These are phyloP conservation scores for Saxophila tyrrhenica DNA, from an alignment of 495 filamentous ascomycete genomes.

Conservation along the genomic window DNA sequence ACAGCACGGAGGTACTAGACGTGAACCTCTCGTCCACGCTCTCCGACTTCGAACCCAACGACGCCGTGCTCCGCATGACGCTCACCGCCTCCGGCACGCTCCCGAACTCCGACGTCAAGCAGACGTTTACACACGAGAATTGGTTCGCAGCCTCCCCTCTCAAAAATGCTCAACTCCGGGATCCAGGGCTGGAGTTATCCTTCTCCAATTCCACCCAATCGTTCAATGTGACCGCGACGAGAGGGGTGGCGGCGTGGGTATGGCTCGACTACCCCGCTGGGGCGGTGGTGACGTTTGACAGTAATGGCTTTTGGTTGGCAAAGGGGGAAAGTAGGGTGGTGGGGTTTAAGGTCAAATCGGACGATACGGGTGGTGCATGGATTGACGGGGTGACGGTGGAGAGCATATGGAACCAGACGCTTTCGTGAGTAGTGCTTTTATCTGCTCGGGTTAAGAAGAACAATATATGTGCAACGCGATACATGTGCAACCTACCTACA, in stretches of 20 bases:
- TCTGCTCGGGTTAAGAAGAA: too few species aligned
- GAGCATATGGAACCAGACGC: constrained; percentile 56
- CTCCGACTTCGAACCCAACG: neutral
- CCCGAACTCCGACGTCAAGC: constrained; percentile 42
- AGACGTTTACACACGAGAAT: constrained; percentile 45
- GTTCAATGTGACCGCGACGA: constrained; percentile 48
- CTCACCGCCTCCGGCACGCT: constrained; percentile 50
- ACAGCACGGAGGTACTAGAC: neutral
- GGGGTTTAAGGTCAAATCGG: constrained; percentile 39
- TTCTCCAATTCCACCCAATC: constrained; percentile 29
- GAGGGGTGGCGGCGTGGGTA: constrained; percentile 51
- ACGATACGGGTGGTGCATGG: constrained; percentile 40
- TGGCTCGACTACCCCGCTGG: constrained; percentile 54
- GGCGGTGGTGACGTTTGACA: constrained; percentile 47
- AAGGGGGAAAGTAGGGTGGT: constrained; percentile 42
- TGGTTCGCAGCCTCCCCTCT: constrained; percentile 44
- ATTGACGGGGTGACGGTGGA: constrained; percentile 41
- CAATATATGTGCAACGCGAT: too few species aligned
- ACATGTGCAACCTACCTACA: too few species aligned
- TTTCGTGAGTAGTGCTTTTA: neutral
- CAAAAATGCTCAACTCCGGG: constrained; percentile 41
- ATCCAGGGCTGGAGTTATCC: constrained; percentile 42
- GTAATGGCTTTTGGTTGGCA: constrained; percentile 48
- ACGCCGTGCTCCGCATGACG: neutral
- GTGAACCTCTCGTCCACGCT: neutral